Evolutionary conservation across 169 alveolate species (phyloP).

Genomic region (Hammondia hammondi): DNA sequence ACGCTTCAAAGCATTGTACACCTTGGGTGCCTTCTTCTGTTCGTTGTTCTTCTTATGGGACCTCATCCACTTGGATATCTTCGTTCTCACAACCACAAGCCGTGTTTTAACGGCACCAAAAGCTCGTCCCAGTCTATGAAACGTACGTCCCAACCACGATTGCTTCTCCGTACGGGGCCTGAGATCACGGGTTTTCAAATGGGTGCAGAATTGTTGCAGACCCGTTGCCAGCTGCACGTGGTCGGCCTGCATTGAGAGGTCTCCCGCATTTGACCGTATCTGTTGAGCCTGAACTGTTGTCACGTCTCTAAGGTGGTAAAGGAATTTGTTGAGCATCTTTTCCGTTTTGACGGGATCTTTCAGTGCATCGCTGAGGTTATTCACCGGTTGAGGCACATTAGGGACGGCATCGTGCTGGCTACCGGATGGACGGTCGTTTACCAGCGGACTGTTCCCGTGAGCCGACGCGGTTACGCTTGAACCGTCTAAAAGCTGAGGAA

Average conservation of each 20-base stretch:
- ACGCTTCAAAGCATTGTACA: neutral
- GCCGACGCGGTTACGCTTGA: no score
- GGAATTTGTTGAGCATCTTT: neutral
- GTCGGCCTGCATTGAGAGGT: neutral
- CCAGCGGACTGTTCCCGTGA: no score
- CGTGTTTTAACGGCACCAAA: neutral
- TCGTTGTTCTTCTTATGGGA: neutral
- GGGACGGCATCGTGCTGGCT: neutral
- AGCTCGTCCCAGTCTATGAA: slow-evolving; percentile 6
- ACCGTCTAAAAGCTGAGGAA: no score
- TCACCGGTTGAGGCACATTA: neutral
- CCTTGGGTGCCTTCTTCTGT: neutral
- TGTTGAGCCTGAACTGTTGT: neutral
- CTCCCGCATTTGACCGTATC: neutral
- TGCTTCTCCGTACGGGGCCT: neutral
- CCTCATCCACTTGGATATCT: neutral
- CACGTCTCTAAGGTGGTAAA: slow-evolving; percentile 18
- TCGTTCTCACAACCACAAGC: neutral
- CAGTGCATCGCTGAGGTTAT: neutral
- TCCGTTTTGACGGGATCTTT: neutral
- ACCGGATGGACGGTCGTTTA: neutral
- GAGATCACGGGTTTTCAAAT: neutral
- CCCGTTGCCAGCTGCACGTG: neutral
- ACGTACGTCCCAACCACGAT: neutral
- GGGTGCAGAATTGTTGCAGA: neutral